Evolutionary conservation across 2,329 filamentous ascomycete species (phyloP).

Genomic region (Colletotrichum godetiae): DNA sequence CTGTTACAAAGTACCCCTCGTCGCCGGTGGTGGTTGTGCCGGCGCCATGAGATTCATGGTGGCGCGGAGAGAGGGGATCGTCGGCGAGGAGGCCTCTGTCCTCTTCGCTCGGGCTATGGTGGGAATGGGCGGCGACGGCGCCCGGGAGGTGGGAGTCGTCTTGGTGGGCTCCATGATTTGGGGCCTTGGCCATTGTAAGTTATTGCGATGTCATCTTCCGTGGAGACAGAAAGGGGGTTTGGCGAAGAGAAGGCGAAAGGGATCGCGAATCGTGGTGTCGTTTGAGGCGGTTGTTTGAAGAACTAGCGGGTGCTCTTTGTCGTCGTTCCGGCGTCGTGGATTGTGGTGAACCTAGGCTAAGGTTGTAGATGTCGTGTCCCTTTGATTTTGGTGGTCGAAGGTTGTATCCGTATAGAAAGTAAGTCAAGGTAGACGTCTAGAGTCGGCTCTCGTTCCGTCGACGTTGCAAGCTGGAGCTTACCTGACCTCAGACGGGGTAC

Average conservation of each 20-base stretch:
- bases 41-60: neutral
- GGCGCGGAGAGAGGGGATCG: constrained; percentile 37
- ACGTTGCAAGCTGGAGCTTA: constrained; percentile 33
- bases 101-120: constrained; percentile 34
- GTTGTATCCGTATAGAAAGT: too few species aligned
- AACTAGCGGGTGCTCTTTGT: neutral
- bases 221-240: constrained; percentile 2
- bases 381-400: neutral
- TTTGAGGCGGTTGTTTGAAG: neutral
- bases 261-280: neutral
- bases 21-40: constrained; percentile 8
- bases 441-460: constrained; percentile 19
- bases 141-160: constrained; percentile 34
- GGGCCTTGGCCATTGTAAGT: constrained; percentile 39
- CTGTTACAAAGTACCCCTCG: constrained; percentile 25
- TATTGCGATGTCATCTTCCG: constrained; percentile 37
- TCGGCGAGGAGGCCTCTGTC: constrained; percentile 40
- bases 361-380: neutral
- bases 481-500: constrained; percentile 12
- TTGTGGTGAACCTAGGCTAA: neutral
- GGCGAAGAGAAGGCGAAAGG: neutral
- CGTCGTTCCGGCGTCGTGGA: neutral
- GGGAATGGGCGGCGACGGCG: constrained; percentile 10
- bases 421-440: neutral
- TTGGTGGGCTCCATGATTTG: constrained; percentile 34